phyloP scores from a whole-genome alignment of 306 rosid species.

The Purshia tridentata region DNA sequence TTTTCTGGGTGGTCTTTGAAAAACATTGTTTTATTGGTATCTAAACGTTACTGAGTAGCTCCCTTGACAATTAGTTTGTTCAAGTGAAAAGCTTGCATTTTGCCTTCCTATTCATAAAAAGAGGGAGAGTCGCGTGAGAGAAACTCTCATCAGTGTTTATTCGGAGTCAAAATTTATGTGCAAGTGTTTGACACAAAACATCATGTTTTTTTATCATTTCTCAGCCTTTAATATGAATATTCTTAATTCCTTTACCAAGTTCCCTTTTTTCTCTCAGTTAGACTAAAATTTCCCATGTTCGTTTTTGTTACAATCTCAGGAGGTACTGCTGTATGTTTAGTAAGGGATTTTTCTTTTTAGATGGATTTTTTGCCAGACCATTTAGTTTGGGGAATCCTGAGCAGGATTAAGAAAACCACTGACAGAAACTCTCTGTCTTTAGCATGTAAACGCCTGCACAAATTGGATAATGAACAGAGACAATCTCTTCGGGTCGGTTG shows the following conservation, averaged over 20 bases:
- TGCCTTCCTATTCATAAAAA: neutral
- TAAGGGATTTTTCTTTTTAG: conserved; percentile 1
- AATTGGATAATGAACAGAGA: conserved; percentile 69
- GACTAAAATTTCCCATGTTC: neutral
- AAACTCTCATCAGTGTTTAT: neutral
- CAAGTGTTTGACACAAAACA: neutral
- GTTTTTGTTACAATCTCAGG: conserved; percentile 16
- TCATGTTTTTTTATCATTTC: neutral
- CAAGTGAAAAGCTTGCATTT: neutral
- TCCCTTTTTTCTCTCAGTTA: neutral
- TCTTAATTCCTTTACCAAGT: neutral
- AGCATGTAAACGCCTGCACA: conserved; percentile 52
- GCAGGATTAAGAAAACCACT: conserved; percentile 50
- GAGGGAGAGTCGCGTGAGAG: neutral
- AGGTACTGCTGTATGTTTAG: neutral
- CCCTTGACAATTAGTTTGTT: neutral
- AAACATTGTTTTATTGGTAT: neutral
- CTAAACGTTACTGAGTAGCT: neutral
- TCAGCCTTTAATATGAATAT: neutral
- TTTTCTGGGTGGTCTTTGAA: neutral
- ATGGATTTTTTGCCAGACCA: conserved; percentile 80
- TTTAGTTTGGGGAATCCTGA: conserved; percentile 81
- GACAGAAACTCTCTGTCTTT: conserved; percentile 67
- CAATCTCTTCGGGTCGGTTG: conserved; percentile 67
- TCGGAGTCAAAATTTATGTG: neutral